phyloP scores from a whole-genome alignment of 1,284 basidiomycete species.

The Thelephora terrestris region DNA sequence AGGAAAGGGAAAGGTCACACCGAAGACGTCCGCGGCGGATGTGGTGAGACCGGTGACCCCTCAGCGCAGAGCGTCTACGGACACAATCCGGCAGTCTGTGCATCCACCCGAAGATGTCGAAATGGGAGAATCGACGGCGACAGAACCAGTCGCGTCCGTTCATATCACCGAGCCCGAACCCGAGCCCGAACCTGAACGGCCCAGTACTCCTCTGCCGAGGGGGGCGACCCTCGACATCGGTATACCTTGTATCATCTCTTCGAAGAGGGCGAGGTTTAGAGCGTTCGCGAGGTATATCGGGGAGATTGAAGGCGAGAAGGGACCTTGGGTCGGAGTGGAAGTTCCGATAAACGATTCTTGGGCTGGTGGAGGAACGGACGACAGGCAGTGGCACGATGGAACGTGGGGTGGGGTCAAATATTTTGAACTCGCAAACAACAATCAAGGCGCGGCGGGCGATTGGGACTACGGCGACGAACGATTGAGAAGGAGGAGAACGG shows the following conservation, averaged over 20 bases:
- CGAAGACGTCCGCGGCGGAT: background rate
- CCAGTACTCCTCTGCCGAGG: constrained; percentile 22
- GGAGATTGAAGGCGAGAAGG: constrained; percentile 65
- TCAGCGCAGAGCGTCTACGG: background rate
- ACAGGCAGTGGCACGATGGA: constrained; percentile 76
- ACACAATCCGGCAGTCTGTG: background rate
- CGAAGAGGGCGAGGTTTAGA: constrained; percentile 73
- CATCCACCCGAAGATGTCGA: background rate
- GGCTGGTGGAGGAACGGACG: constrained; percentile 28
- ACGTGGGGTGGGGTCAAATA: constrained; percentile 70
- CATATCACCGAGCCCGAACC: too few species aligned
- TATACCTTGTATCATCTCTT: constrained; percentile 85
- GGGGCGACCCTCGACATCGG: constrained; percentile 79
- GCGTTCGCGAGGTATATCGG: constrained; percentile 86
- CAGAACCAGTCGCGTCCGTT: background rate
- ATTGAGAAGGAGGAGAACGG: constrained; percentile 36
- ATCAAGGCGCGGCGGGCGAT: constrained; percentile 33
- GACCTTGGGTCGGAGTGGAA: constrained; percentile 90
- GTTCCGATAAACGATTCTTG: constrained; percentile 59
- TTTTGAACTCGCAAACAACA: constrained; percentile 47
- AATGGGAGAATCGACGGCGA: background rate
- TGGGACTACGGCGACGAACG: constrained; percentile 48
- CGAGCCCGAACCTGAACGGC: too few species aligned
- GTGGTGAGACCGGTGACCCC: background rate
- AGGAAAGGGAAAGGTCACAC: background rate